Base-by-base conservation (phyloP, 176 grass and related monocot species). In the Oryza glumipatula region DNA sequence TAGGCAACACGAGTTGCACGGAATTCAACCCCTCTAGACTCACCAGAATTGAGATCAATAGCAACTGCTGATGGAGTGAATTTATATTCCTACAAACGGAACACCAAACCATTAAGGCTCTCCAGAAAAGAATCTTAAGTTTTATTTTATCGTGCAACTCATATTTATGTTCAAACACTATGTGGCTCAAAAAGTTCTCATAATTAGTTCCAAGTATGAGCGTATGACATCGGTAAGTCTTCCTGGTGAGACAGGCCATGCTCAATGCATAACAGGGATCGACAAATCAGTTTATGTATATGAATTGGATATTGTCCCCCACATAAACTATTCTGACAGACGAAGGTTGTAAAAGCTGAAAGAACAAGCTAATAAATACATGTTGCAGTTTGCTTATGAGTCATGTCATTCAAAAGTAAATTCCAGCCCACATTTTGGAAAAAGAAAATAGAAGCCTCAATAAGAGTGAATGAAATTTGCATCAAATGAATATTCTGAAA, bases 1-100 rank as follows among this genome's bases (percentile, higher is more conserved):
- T 91, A 99, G 83, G 96, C 93, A 93, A 99, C 91, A 94, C 96
- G 92, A 46, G 83, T 87, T 79, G 96, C 96, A 68, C 35, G 89
- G 76, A 99, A 99, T 77, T 91, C 81, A 84, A 95, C 86, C 63
- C 89, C 89, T 90, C 86, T 91, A 65, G 93, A 92, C 76, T 99
- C 96, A 80, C 96, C 96, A 45, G 93, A 99, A 58, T 88, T 89
- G 68, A 99, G 83, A 70, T 99, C 96, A 82, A 99, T 90, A 84
- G 93, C 93, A 74, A 94, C 76, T 45, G 93, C 79, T 80, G 91
- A 73, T 11, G 96, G 91, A 68, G 86, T 91, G 74, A 99, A 99
- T 75, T 94, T 94, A 96, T 96, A 99, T 78, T 99, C 96, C 96
- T 98, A 79, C 68, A 84, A 28, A 30, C 88, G 22, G 39, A 82